These are phyloP conservation scores for Croton laevigatus DNA, from an alignment of 441 rosid species.

Conservation along the genomic window DNA sequence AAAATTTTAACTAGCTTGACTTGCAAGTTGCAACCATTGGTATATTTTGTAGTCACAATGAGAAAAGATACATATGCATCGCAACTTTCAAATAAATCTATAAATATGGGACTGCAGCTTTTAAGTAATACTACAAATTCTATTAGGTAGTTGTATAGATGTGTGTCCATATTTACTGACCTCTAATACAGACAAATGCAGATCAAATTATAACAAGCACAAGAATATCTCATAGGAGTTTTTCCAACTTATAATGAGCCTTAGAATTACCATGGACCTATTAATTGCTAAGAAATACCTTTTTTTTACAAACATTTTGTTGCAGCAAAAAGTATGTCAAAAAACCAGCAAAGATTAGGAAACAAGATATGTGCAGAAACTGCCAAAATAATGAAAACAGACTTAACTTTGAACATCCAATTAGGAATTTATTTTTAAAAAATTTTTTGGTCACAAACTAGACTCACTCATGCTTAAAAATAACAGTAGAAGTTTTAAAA, in stretches of 20 bases:
- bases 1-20: background rate
- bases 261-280: background rate
- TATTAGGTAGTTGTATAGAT: background rate
- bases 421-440: background rate
- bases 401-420: background rate
- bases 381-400: background rate
- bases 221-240: background rate
- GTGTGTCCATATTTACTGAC: background rate
- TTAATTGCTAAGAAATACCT: background rate
- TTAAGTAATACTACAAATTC: background rate
- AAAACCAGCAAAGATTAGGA: background rate
- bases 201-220: background rate
- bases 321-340: background rate
- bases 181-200: background rate
- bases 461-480: too few species aligned
- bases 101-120: background rate
- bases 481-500: background rate
- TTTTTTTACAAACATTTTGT: background rate
- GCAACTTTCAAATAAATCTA: background rate
- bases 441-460: background rate
- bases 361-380: background rate
- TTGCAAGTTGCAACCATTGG: background rate
- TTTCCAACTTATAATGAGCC: background rate
- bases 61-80: background rate
- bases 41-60: background rate